phyloP scores from a whole-genome alignment of 768 basidiomycete genomes.

The Fistulinella prunicolor region DNA sequence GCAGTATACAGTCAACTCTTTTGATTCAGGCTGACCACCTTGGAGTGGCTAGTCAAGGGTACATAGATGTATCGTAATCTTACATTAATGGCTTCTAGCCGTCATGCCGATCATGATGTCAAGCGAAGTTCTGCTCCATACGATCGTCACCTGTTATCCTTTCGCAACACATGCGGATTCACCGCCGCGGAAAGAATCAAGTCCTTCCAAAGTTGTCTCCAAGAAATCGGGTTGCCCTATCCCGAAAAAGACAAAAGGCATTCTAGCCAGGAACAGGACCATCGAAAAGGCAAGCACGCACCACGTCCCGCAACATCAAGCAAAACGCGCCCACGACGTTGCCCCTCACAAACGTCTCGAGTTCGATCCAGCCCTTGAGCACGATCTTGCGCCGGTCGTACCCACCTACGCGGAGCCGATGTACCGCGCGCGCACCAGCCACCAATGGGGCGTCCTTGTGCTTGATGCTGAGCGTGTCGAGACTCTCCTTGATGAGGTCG shows the following conservation, averaged over 20 bases:
- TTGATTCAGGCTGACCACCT: too few relatives aligned
- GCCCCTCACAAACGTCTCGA: constrained; percentile 57
- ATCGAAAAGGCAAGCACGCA: constrained; percentile 35
- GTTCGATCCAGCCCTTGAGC: constrained; percentile 73
- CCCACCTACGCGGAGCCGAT: constrained; percentile 62
- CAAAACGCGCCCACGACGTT: constrained; percentile 60
- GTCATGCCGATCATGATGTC: too few relatives aligned
- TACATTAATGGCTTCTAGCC: too few relatives aligned
- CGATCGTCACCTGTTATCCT: neutral
- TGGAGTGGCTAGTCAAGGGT: too few relatives aligned
- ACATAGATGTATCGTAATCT: too few relatives aligned
- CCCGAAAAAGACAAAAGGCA: neutral
- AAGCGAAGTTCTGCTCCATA: too few relatives aligned
- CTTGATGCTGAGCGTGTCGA: constrained; percentile 48
- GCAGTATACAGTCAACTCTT: too few relatives aligned
- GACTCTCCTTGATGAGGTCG: constrained; percentile 50
- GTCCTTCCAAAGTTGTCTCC: constrained; percentile 73
- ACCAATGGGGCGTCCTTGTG: constrained; percentile 40
- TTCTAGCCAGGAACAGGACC: too few relatives aligned
- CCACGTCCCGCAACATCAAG: constrained; percentile 67
- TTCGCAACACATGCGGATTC: constrained; percentile 53
- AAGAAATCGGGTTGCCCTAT: constrained; percentile 75
- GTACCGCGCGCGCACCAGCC: constrained; percentile 13
- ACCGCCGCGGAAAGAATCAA: constrained; percentile 51
- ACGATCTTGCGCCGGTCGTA: constrained; percentile 59